Conservation (phyloP, 257 asterid genomes). For the Hygrophila difformis region DNA sequence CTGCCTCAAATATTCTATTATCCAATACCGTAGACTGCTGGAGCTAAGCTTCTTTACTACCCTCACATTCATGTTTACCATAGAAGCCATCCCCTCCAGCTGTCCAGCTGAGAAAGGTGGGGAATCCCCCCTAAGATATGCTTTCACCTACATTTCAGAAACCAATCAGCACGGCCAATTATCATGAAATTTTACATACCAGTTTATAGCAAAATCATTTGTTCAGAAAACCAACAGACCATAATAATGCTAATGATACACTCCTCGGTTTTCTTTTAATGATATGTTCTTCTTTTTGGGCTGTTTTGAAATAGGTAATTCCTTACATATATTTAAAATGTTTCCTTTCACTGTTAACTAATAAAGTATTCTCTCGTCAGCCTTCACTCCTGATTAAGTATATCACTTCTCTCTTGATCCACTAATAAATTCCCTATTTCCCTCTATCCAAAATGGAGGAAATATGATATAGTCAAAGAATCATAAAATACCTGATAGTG, state of each 20-base stretch:
- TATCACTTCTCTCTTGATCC: too few relatives aligned
- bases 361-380: too few relatives aligned
- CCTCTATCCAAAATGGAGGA: too few relatives aligned
- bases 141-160: constrained; percentile 56
- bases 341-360: too few relatives aligned
- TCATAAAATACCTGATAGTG: constrained; percentile 69
- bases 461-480: constrained; percentile 8
- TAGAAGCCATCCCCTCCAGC: constrained; percentile 79
- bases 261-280: too few relatives aligned
- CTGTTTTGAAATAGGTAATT: too few relatives aligned
- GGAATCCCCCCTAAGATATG: constrained; percentile 80
- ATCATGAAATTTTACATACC: constrained; percentile 8
- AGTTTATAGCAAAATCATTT: not conserved
- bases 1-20: constrained; percentile 73
- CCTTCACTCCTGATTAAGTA: too few relatives aligned
- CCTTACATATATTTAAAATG: too few relatives aligned
- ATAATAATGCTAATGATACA: too few relatives aligned
- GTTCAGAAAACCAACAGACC: too few relatives aligned
- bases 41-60: constrained; percentile 56
- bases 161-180: constrained; percentile 15
- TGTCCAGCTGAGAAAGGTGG: constrained; percentile 83
- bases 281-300: too few relatives aligned
- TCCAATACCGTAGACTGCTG: constrained; percentile 84
- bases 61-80: constrained; percentile 60
- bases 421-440: too few relatives aligned